Conservation (phyloP, 164 flowering plant genomes). For the Tinospora cordifolia region DNA sequence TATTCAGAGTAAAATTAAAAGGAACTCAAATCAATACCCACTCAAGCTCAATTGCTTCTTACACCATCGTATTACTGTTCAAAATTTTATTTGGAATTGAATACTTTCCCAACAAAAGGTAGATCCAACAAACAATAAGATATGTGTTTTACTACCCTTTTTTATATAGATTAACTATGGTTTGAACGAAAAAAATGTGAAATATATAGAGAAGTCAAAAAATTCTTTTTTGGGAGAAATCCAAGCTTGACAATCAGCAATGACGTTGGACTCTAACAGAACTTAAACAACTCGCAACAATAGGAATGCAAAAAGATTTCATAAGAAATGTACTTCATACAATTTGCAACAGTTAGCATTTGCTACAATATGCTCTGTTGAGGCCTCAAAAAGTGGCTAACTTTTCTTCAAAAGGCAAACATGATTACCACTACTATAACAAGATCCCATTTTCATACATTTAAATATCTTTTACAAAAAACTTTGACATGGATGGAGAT, state of each 20-base stretch:
- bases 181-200: background rate
- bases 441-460: background rate
- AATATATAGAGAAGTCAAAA: background rate
- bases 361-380: background rate
- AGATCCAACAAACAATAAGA: too few relatives aligned
- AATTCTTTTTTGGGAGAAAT: background rate
- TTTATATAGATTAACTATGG: background rate
- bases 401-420: background rate
- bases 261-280: background rate
- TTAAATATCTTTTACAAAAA: background rate
- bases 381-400: background rate
- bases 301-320: too few relatives aligned
- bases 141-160: background rate
- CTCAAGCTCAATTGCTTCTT: too few relatives aligned
- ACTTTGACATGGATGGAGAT: background rate
- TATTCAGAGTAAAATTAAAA: too few relatives aligned
- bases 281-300: background rate
- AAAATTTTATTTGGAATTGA: too few relatives aligned
- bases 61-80: too few relatives aligned
- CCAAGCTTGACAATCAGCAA: too few relatives aligned
- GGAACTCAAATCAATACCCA: too few relatives aligned
- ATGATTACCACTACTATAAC: background rate
- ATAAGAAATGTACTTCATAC: background rate
- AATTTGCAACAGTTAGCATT: background rate
- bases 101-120: too few relatives aligned